phyloP scores from a whole-genome alignment of 148 eudicot species.

The Hydrangea macrophylla region DNA sequence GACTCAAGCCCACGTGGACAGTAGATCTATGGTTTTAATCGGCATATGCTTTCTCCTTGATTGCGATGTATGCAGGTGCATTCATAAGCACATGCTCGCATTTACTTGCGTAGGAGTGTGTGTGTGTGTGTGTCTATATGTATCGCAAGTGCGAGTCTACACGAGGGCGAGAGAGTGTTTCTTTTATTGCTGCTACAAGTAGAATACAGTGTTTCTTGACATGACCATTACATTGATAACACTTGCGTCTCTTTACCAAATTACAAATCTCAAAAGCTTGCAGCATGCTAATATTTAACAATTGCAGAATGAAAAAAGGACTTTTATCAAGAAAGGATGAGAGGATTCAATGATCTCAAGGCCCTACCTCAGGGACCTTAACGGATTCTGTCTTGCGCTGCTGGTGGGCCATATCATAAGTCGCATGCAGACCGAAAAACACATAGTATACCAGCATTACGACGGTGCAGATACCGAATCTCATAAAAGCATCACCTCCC shows the following conservation, averaged over 20 bases:
- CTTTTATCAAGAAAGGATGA: neutral
- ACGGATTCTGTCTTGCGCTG: slow-evolving; percentile 9
- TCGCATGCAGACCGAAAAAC: slow-evolving; percentile 45
- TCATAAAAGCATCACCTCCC: slow-evolving; percentile 27
- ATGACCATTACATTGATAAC: neutral
- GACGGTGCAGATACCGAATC: slow-evolving; percentile 35
- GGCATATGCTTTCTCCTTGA: no score
- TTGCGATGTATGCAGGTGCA: no score
- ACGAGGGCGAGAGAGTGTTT: neutral
- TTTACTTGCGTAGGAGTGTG: no score
- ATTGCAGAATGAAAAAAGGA: neutral
- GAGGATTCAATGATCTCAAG: slow-evolving; percentile 7
- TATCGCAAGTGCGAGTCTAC: no score
- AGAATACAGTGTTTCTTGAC: neutral
- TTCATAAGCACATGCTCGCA: no score
- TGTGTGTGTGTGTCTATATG: no score
- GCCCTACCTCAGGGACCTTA: slow-evolving; percentile 12
- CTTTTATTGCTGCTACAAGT: slow-evolving; percentile 5
- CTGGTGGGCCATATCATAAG: slow-evolving; percentile 42
- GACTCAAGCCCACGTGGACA: neutral
- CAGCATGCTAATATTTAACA: neutral
- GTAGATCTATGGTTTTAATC: neutral
- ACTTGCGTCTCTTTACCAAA: neutral
- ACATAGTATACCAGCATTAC: slow-evolving; percentile 43
- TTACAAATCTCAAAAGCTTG: neutral